phyloP scores from a whole-genome alignment of 2,329 filamentous ascomycete species.

The Chaetothyriales sp. region DNA sequence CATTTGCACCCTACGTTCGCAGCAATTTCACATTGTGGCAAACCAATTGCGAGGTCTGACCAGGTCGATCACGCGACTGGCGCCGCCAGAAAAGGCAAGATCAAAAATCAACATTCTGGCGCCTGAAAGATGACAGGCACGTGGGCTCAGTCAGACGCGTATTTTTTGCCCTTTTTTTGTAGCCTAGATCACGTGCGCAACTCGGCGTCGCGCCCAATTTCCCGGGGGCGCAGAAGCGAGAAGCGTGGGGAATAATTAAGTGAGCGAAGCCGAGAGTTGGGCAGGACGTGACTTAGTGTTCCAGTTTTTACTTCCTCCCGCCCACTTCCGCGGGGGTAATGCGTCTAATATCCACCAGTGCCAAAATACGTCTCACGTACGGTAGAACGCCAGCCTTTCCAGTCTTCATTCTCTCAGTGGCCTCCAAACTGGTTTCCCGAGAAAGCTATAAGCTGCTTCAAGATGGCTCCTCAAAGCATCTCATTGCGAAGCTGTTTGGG shows the following conservation, averaged over 20 bases:
- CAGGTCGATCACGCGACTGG: too few species aligned
- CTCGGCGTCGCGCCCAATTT: neutral
- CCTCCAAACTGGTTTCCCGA: neutral
- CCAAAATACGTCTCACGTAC: neutral
- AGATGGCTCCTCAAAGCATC: neutral
- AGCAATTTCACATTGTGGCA: too few species aligned
- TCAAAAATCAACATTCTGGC: too few species aligned
- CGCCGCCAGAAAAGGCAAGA: too few species aligned
- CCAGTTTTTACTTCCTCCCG: neutral
- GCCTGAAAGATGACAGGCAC: too few species aligned
- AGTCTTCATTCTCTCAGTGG: too few species aligned
- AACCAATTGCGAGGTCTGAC: too few species aligned
- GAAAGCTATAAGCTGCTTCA: neutral
- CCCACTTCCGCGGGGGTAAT: neutral
- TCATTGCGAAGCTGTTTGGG: neutral
- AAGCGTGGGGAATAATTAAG: neutral
- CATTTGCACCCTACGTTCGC: too few species aligned
- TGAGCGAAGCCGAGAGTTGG: neutral
- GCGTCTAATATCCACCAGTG: neutral
- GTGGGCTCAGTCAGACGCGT: too few species aligned
- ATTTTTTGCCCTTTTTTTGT: too few species aligned
- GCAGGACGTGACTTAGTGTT: neutral
- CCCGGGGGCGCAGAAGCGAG: neutral
- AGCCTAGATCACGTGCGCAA: too few species aligned
- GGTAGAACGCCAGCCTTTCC: neutral